Conservation (phyloP, 768 basidiomycete species). For the Flagelloscypha sp. region DNA sequence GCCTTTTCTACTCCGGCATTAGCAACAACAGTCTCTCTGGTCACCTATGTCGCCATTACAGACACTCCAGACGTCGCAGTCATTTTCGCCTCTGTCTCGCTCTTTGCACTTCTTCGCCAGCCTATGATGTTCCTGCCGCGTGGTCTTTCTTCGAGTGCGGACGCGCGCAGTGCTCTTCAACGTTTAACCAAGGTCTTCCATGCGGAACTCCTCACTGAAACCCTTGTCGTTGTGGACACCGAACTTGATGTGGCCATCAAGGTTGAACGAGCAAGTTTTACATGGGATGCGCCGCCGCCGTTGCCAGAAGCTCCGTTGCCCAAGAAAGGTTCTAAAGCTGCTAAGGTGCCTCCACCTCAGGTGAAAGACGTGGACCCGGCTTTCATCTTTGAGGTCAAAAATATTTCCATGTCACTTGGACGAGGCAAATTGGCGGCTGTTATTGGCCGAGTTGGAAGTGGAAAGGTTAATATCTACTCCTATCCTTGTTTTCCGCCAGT, state of each 20-base stretch:
- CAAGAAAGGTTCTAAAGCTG: slow-evolving; percentile 3
- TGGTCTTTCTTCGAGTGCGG: slow-evolving; percentile 51
- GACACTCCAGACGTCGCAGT: slow-evolving; percentile 53
- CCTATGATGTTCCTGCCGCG: slow-evolving; percentile 62
- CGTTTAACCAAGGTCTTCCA: slow-evolving; percentile 44
- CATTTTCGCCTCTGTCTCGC: slow-evolving; percentile 58
- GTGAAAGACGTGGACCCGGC: slow-evolving; percentile 13
- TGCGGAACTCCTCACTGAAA: slow-evolving; percentile 41
- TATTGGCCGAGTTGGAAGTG: slow-evolving; percentile 63
- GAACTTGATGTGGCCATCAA: slow-evolving; percentile 39
- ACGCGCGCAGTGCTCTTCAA: slow-evolving; percentile 54
- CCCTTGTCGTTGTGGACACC: slow-evolving; percentile 35
- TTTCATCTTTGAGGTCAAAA: slow-evolving; percentile 40
- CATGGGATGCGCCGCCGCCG: slow-evolving; percentile 44
- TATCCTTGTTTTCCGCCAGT: neutral
- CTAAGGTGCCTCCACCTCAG: slow-evolving; percentile 11
- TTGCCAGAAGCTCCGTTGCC: slow-evolving; percentile 3
- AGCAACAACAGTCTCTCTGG: slow-evolving; percentile 58
- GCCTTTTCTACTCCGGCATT: slow-evolving; percentile 55
- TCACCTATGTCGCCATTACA: slow-evolving; percentile 52
- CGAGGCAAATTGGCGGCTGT: slow-evolving; percentile 55
- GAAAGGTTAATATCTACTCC: slow-evolving; percentile 30
- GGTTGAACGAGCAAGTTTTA: slow-evolving; percentile 48
- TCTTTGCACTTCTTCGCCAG: slow-evolving; percentile 53
- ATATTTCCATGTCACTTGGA: slow-evolving; percentile 44